Evolutionary conservation across 1,284 basidiomycete species (phyloP), one percentile per base, ranked within the genome.

Genomic region (Apiotrichum gracile): DNA sequence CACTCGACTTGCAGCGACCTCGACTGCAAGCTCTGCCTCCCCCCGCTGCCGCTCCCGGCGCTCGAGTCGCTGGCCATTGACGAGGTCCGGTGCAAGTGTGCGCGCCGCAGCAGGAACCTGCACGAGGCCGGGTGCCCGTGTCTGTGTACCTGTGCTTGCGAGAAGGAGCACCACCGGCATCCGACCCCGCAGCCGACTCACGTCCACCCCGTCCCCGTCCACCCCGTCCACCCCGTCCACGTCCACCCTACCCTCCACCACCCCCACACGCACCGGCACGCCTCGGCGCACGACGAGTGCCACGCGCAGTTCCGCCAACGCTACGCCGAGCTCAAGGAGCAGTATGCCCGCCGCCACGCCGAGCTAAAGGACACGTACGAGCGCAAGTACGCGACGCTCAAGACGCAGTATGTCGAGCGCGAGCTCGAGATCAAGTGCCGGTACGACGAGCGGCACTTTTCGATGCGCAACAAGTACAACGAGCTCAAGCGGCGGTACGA

Each of bases 341-440:
- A 45, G 43, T 45, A 45, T 34, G 43, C 43, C 29, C 43, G 43
- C 19, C 43, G 43, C 31, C 43, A 45, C 43, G 13, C 19, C 29
- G 43, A 45, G 17, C 43, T 45, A 3, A 45, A 45, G 29, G 43
- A 31, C 12, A 45, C 43, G 43, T 45, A 45, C 43, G 43, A 31
- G 29, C 19, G 19, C n/a, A 45, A 45, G 31, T 45, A 45, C 31
- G 21, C 29, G 8, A 8, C 19, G 16, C 43, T 45, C 43, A 45
- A 45, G 29, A 5, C 43, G 43, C 43, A 45, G 43, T 45, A 45
- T 31, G 31, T 19, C 12, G 43, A 45, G 9, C 43, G 43, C 43
- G 43, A 45, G 43, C 43, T n/a, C 16, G 43, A 45, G 43, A 45
- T 45, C 29, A 45, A 45, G 43, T 45, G 43, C 43, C 33, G 34